Percentiles rank a stretch among this genome's conserved stretches.
phyloP scores from a whole-genome alignment of 768 basidiomycete species.

The Serendipita vermifera region DNA sequence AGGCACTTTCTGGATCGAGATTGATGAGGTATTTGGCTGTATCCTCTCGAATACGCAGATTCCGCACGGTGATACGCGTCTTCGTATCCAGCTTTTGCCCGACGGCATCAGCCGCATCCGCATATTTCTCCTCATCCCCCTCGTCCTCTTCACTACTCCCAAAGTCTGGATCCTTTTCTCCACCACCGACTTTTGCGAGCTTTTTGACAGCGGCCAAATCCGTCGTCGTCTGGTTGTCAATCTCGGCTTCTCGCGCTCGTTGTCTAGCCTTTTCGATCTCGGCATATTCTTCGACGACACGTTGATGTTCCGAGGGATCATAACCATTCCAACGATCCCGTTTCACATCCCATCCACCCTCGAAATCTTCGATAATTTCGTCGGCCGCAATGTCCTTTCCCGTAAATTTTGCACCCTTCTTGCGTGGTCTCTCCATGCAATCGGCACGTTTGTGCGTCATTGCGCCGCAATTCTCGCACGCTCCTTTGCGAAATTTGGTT shows the following conservation, averaged over 20 bases:
- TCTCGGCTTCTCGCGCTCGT: slow-evolving; percentile 88
- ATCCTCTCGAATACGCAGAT: slow-evolving; percentile 96
- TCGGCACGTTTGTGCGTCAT: slow-evolving; percentile 86
- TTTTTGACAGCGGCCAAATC: slow-evolving; percentile 84
- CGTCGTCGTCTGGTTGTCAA: slow-evolving; percentile 92
- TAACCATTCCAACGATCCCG: slow-evolving; percentile 99
- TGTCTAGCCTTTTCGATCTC: slow-evolving; percentile 84
- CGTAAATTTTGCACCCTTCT: slow-evolving; percentile 89
- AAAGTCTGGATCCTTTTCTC: slow-evolving; percentile 74
- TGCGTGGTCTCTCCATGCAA: slow-evolving; percentile 91
- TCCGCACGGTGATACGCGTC: slow-evolving; percentile 94
- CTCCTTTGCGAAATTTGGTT: slow-evolving; percentile 94
- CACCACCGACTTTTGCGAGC: slow-evolving; percentile 65
- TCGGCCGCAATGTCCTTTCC: slow-evolving; percentile 83
- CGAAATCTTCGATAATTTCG: slow-evolving; percentile 74
- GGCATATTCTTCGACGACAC: slow-evolving; percentile 85
- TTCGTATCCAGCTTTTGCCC: slow-evolving; percentile 98
- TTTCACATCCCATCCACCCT: slow-evolving; percentile 78
- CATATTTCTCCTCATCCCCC: slow-evolving; percentile 95
- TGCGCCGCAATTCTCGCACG: slow-evolving; percentile 97
- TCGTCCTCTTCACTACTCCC: slow-evolving; percentile 94
- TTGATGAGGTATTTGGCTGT: slow-evolving; percentile 98
- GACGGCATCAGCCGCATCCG: slow-evolving; percentile 93
- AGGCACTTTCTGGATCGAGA: slow-evolving; percentile 86
- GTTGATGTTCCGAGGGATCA: slow-evolving; percentile 74